Evolutionary conservation across 768 basidiomycete genomes (phyloP), one percentile per base, ranked within the genome.

Genomic region (Xerocomus potaroensis): DNA sequence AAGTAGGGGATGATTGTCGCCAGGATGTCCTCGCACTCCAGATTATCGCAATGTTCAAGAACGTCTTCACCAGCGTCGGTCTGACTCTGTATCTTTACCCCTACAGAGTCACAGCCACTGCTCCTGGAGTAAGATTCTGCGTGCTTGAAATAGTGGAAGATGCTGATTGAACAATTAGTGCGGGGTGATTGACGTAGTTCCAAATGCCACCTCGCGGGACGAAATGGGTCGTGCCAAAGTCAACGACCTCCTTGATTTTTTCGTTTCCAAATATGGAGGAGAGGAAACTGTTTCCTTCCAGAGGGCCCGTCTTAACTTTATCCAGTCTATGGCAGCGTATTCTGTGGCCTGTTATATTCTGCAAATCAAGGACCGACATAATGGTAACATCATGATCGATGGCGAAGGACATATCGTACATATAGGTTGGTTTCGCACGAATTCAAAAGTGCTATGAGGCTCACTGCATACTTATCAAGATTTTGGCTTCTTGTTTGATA

Each of bases 301-400:
- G 64, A 78, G 80, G 52, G 96, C 96, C 35, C 84, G 93, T 15
- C 74, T 88, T 51, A 96, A 97, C 68, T 99, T 99, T 63, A 91
- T 99, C 47, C 94, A 96, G 63, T 95, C 92, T 2, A 99, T 98
- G 96, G 95, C 96, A 0, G 96, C 93, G 9, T 99, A 99, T 67
- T 98, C 95, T 26, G 86, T 98, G 21, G 91, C 93, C 8, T 98
- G 95, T 65, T 98, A 96, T 65, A 92, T 99, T 55, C 69, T 98
- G 35, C 96, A 99, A 67, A 94, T 99, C 72, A 99, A 99, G 70
- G 96, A 99, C 63, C 72, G 96, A 31, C 96, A 99, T 66, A 99
- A 99, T 60, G 96, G 96, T 23, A 99, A 99, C 64, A 98, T 99
- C 63, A 97, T 99, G 95, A 94, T 99, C 49, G 96, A 98, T 63